A percentile compares a stretch with the other conserved stretches of the same genome.
These are phyloP conservation scores for Suillus bovinus DNA, from an alignment of 768 basidiomycete species.

Conservation along the genomic window DNA sequence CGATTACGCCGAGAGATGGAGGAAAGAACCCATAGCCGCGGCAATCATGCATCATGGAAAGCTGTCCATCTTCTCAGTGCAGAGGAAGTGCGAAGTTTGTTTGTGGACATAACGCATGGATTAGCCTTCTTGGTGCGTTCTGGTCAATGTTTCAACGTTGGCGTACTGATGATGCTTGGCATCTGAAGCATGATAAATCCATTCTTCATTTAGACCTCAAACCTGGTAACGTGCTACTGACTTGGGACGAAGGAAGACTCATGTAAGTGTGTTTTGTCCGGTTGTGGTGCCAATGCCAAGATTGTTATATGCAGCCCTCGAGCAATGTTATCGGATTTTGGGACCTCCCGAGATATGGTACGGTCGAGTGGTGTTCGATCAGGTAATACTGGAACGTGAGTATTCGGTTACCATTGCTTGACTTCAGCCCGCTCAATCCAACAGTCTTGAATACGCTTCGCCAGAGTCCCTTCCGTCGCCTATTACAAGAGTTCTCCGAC, in stretches of 20 bases:
- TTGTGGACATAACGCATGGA: conserved; percentile 84
- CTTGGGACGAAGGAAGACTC: conserved; percentile 84
- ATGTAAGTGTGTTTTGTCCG: conserved; percentile 51
- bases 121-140: conserved; percentile 76
- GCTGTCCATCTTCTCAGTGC: conserved; percentile 85
- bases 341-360: conserved; percentile 91
- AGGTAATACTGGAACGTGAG: conserved; percentile 94
- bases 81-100: conserved; percentile 79
- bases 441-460: conserved; percentile 81
- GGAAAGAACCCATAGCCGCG: conserved; percentile 25
- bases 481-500: conserved; percentile 60
- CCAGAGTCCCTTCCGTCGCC: conserved; percentile 83
- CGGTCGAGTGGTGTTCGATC: conserved; percentile 66
- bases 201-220: conserved; percentile 94
- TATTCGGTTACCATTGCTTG: conserved; percentile 17
- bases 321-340: conserved; percentile 95
- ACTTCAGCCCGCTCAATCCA: not conserved
- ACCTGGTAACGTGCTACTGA: conserved; percentile 89
- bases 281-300: not conserved
- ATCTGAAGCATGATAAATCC: conserved; percentile 68
- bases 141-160: not conserved
- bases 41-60: conserved; percentile 47
- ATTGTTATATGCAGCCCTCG: conserved; percentile 57
- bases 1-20: conserved; percentile 56
- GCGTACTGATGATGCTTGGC: conserved; percentile 12